phyloP scores from a whole-genome alignment of 495 filamentous ascomycete genomes.

The Achaetomiella virescens region DNA sequence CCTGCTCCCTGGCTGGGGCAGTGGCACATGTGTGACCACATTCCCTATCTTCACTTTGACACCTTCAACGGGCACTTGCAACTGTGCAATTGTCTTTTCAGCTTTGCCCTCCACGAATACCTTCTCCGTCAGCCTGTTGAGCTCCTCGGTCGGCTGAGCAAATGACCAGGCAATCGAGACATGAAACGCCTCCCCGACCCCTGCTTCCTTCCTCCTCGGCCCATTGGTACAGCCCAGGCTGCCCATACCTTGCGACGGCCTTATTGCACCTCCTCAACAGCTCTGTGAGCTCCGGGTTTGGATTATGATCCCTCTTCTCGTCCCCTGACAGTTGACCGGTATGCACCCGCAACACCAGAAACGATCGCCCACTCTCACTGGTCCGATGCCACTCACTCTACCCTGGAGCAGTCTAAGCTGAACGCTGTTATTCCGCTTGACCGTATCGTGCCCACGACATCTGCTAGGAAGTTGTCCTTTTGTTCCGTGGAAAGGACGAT shows the following conservation, averaged over 20 bases:
- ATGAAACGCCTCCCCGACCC: constrained; percentile 54
- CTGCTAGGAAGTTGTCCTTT: constrained; percentile 54
- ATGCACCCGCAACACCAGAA: constrained; percentile 65
- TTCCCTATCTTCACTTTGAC: constrained; percentile 80
- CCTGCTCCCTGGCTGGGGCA: constrained; percentile 29
- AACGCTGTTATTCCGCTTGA: constrained; percentile 32
- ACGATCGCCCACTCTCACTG: constrained; percentile 71
- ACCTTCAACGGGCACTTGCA: constrained; percentile 40
- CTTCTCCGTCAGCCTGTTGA: constrained; percentile 27
- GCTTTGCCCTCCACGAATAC: constrained; percentile 19
- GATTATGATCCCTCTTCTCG: background rate
- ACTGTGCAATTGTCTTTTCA: constrained; percentile 14
- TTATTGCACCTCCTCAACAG: constrained; percentile 62
- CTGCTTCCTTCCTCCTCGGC: constrained; percentile 17
- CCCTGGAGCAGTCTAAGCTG: constrained; percentile 20
- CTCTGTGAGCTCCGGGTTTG: constrained; percentile 51
- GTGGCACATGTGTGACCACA: constrained; percentile 50
- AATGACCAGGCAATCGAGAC: constrained; percentile 76
- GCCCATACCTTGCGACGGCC: constrained; percentile 50
- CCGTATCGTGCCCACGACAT: constrained; percentile 29
- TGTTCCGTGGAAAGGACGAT: constrained; percentile 60
- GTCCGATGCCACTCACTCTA: constrained; percentile 44
- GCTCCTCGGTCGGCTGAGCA: constrained; percentile 36
- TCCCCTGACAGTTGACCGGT: background rate
- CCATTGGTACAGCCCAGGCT: constrained; percentile 64